phyloP scores from a whole-genome alignment of 1,139 yeast species.

The Kodamaea anthophila region DNA sequence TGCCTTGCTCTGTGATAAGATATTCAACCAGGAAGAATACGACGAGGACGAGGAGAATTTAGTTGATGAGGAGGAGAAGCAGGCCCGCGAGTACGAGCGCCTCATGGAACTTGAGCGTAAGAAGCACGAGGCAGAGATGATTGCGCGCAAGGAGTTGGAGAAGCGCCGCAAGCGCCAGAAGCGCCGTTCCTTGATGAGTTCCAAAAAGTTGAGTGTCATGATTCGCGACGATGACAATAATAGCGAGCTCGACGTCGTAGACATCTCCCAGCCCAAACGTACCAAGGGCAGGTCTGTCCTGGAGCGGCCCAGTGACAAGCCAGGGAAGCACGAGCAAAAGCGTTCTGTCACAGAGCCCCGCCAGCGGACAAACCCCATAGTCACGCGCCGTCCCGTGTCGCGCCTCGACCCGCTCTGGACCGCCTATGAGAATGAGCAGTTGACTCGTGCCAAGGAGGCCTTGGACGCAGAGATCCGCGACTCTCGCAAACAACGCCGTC shows the following conservation, averaged over 20 bases:
- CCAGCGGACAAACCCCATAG: conserved; percentile 37
- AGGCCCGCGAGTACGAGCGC: conserved; percentile 43
- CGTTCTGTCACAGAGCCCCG: conserved; percentile 45
- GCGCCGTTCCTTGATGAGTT: conserved; percentile 38
- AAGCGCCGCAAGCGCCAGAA: conserved; percentile 40
- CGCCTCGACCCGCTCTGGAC: conserved; percentile 61
- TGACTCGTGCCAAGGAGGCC: conserved; percentile 40
- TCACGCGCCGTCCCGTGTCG: conserved; percentile 59
- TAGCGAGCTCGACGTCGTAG: conserved; percentile 27
- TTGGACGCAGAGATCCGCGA: conserved; percentile 34
- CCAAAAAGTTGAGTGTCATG: conserved; percentile 35
- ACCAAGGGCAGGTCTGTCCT: conserved; percentile 31
- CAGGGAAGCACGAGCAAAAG: conserved; percentile 35
- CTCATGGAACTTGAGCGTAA: conserved; percentile 46
- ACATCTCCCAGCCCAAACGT: conserved; percentile 36
- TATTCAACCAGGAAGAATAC: conserved; percentile 55
- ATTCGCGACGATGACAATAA: conserved; percentile 27
- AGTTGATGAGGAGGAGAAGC: conserved; percentile 45
- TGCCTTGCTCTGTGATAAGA: conserved; percentile 70
- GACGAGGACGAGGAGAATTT: conserved; percentile 51
- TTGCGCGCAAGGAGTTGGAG: conserved; percentile 42
- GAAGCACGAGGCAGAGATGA: conserved; percentile 44
- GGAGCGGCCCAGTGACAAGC: conserved; percentile 22
- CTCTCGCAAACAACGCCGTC: conserved; percentile 13
- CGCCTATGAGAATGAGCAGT: conserved; percentile 43